These are phyloP conservation scores for Asterochloris sp. DNA, from an alignment of 139 green algal genomes.

Conservation along the genomic window DNA sequence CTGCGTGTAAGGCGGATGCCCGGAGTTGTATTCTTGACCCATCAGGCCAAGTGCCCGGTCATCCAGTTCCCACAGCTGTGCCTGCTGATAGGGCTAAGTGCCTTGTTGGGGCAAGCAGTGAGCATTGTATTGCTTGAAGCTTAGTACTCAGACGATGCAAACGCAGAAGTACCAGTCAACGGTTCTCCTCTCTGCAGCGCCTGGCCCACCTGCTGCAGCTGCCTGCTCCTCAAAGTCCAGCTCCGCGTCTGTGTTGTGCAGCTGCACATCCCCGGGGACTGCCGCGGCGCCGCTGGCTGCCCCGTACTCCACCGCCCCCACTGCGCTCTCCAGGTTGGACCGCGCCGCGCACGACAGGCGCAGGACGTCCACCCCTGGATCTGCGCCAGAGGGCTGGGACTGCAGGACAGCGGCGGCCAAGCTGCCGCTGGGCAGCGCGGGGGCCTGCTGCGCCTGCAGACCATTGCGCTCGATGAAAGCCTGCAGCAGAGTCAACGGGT, in stretches of 20 bases:
- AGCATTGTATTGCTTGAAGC: not conserved
- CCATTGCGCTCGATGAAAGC: conserved; percentile 54
- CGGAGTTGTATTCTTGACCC: too few species aligned
- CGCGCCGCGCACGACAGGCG: conserved; percentile 68
- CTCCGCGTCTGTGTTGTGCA: conserved; percentile 77
- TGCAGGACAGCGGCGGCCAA: not conserved
- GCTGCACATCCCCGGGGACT: conserved; percentile 57
- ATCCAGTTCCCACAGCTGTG: too few species aligned
- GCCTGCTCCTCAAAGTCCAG: conserved; percentile 68
- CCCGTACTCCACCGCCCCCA: conserved; percentile 36
- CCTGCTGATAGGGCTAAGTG: too few species aligned
- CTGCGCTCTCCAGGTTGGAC: conserved; percentile 77
- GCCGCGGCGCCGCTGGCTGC: conserved; percentile 15
- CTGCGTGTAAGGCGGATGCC: too few species aligned
- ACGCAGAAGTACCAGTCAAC: not conserved
- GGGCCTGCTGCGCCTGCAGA: conserved; percentile 19
- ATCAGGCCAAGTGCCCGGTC: too few species aligned
- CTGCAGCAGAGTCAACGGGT: conserved; percentile 41
- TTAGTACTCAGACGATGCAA: not conserved
- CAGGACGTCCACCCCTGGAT: conserved; percentile 44
- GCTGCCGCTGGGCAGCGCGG: not conserved
- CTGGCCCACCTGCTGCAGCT: not conserved
- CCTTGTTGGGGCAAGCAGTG: not conserved
- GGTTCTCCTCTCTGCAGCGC: not conserved
- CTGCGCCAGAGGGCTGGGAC: not conserved